phyloP scores from a whole-genome alignment of 2,329 filamentous ascomycete species.

The Microsporum canis region DNA sequence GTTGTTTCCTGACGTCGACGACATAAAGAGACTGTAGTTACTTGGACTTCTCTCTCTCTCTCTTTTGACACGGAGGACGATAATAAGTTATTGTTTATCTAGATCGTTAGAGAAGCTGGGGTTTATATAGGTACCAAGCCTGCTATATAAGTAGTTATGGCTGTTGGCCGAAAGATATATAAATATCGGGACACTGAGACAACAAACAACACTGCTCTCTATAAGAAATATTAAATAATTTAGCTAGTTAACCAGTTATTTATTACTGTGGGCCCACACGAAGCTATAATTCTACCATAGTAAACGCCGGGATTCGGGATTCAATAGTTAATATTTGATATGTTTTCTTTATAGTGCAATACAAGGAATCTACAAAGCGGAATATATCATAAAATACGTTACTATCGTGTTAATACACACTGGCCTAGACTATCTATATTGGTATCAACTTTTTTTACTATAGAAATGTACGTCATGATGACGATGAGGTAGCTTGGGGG shows the following conservation, averaged over 20 bases:
- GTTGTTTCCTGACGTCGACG: not conserved
- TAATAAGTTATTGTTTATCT: not conserved
- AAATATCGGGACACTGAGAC: not conserved
- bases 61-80: not conserved
- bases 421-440: not conserved
- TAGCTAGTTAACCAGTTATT: not conserved
- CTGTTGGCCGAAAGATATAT: not conserved
- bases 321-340: not conserved
- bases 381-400: not conserved
- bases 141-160: not conserved
- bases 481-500: not conserved
- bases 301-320: not conserved
- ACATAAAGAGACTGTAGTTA: not conserved
- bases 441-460: not conserved
- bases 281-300: not conserved
- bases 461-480: not conserved
- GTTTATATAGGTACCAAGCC: not conserved
- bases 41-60: no score
- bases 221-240: not conserved
- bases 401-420: not conserved
- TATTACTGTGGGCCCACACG: not conserved
- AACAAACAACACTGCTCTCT: not conserved
- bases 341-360: not conserved
- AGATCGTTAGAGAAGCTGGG: not conserved
- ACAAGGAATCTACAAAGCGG: not conserved